These are phyloP conservation scores for Actinidia polygama DNA, from an alignment of 179 eudicot genomes.

Conservation along the genomic window DNA sequence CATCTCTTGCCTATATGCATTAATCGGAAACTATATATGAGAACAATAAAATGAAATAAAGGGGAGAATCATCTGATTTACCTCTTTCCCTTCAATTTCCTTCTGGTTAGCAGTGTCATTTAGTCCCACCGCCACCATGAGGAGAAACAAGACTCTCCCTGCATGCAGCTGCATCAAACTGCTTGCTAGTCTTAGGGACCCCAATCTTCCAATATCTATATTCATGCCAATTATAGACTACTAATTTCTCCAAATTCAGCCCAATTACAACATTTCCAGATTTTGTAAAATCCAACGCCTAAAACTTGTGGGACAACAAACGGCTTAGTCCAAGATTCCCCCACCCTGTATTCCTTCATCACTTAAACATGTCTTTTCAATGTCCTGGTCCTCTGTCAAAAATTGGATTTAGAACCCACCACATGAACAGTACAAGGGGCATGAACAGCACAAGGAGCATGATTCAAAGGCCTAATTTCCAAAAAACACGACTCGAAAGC, in stretches of 20 bases:
- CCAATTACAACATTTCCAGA: not conserved
- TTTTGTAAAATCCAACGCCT: not conserved
- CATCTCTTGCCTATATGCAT: too few relatives aligned
- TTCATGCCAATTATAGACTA: not conserved
- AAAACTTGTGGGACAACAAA: not conserved
- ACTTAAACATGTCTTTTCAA: not conserved
- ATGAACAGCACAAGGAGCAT: not conserved
- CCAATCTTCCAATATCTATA: not conserved
- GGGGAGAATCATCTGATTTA: not conserved
- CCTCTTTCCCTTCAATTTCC: slow-evolving; percentile 5
- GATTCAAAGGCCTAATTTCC: not conserved
- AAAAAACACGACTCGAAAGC: not conserved
- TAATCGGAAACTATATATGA: too few relatives aligned
- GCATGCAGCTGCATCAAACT: not conserved
- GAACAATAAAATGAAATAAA: not conserved
- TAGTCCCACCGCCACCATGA: not conserved
- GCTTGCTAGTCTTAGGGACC: not conserved
- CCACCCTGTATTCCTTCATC: not conserved
- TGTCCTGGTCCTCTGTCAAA: not conserved
- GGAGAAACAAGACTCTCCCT: not conserved
- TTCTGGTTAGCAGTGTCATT: not conserved
- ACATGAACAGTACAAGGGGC: not conserved
- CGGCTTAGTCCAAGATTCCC: slow-evolving; percentile 3
- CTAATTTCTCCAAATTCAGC: not conserved
- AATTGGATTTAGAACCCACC: not conserved